Evolutionary conservation across 305 asterid species (phyloP), one percentile per base, ranked within the genome.

Genomic region (Fraxinus velutina): DNA sequence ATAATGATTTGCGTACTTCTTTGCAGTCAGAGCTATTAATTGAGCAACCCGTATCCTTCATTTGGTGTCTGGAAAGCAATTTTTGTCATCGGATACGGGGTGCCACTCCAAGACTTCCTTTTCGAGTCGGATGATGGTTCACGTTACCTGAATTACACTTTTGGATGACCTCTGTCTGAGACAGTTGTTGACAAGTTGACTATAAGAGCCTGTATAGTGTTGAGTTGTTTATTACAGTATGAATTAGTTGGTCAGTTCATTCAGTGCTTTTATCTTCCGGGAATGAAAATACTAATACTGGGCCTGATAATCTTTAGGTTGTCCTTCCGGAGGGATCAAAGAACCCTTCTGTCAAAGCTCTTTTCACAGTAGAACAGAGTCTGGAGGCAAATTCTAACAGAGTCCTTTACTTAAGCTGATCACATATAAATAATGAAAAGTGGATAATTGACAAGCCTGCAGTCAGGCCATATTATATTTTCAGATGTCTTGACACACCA

Each of bases 1-100:
- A 30, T 78, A 24, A 24, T 83, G 39, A 82, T 77, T 78, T 71
- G 24, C 76, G 17, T 62, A 78, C 34, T 79, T 82, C 57, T 76
- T 66, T 88, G 90, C 95, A 93, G 98, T 92, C 99, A 4, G 99
- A 95, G 89, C 84, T 95, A 86, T 85, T 92, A 66, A 92, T 95
- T 77, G 97, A 93, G 86, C 99, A 98, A 70, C 93, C 93, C 97
- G 24, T 95, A 95, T 86, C 99, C 99, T 80, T 83, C 93, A 87
- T 90, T 95, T 89, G 99, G 99, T 66, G 99, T 98, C 83, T 95
- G 99, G 99, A 95, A 92, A 92, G 88, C 99, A 79, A 92, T 96
- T 79, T 95, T 93, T 87, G 77, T 91, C 84, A 82, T 95, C 80
- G 99, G 99, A 86, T 95, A 95, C 36, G 99, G 92, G 42, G 92